Percentiles rank a stretch among this genome's conserved stretches.
phyloP scores from a whole-genome alignment of 345 rosid species.

The Euclidium syriacum region DNA sequence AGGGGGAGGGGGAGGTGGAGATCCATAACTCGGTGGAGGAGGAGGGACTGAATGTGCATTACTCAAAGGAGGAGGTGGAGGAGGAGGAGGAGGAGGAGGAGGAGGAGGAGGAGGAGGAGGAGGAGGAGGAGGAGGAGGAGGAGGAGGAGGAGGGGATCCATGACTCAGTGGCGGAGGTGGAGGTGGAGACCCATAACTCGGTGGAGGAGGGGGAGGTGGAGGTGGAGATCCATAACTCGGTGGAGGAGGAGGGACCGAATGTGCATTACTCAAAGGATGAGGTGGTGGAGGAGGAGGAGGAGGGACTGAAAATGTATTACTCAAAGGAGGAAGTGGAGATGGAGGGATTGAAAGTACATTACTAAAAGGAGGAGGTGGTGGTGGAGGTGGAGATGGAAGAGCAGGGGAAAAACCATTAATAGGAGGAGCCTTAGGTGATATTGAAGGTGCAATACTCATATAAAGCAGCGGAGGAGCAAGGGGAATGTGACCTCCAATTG shows the following conservation, averaged over 20 bases:
- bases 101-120: conserved; percentile 27
- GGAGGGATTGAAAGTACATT: conserved; percentile 5
- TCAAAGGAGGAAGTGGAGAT: conserved; percentile 22
- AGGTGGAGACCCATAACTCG: conserved; percentile 11
- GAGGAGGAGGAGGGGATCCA: conserved; percentile 18
- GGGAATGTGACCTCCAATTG: conserved; percentile 20
- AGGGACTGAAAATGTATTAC: conserved; percentile 32
- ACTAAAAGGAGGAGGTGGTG: conserved; percentile 25
- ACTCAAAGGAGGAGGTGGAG: too few species aligned
- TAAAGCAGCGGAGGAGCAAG: conserved; percentile 18
- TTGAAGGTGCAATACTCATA: conserved; percentile 15
- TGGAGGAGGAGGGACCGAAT: too few species aligned
- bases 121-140: conserved; percentile 24
- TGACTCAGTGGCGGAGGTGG: background rate
- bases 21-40: background rate
- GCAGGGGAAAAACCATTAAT: conserved; percentile 11
- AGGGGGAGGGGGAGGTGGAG: conserved; percentile 29
- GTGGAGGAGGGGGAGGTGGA: conserved; percentile 33
- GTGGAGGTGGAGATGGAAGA: conserved; percentile 11
- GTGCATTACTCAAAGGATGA: too few species aligned
- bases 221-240: conserved; percentile 15
- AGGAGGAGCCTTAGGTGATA: conserved; percentile 22
- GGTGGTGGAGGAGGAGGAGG: conserved; percentile 40
- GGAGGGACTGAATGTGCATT: too few species aligned
- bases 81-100: conserved; percentile 38